Base-by-base conservation (phyloP, 176 grass and related monocot genomes). In the Phyllostachys edulis region DNA sequence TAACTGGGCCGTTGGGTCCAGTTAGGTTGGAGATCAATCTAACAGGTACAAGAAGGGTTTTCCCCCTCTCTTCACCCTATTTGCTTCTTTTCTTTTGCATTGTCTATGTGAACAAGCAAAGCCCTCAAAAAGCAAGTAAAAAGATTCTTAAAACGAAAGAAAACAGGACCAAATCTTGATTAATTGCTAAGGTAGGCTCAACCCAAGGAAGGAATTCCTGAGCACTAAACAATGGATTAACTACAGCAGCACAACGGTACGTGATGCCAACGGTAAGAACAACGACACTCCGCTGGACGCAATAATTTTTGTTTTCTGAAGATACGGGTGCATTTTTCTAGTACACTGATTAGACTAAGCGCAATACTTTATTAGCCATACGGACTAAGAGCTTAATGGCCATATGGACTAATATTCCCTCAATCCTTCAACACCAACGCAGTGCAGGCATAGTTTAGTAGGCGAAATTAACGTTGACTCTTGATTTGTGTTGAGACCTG, bases 391-490 rank as follows among this genome's bases (percentile, higher is more conserved):
- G 32, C 21, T 69, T 81, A 67, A 84, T 75, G 10, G 17, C 72
- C 84, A 86, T 41, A 36, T 85, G 83, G 71, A 79, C 73, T 86
- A 49, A 79, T 83, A 86, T 90, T 86, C 88, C 78, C 34, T 81
- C n/a, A 8, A 54, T 45, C 47, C 57, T 49, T 40, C 32, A n/a
- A 36, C 65, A 32, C 42, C 51, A 47, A 57, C 50, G 49, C 69
- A 74, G 50, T 34, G 39, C 52, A 74, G 32, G 13, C 69, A 38
- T 40, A 15, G 40, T 71, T 75, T 82, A 83, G 32, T 20, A 55
- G 75, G 54, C 15, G 37, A 26, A 51, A 13, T 5, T 38, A 23
- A 29, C 47, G 79, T 82, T 83, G 88, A 90, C 82, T 45, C 14
- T 45, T 51, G 47, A 50, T 70, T 29, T 32, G 26, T 62, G n/a